Conservation (phyloP, 1,284 basidiomycete species). For the Puccinia polysora region DNA sequence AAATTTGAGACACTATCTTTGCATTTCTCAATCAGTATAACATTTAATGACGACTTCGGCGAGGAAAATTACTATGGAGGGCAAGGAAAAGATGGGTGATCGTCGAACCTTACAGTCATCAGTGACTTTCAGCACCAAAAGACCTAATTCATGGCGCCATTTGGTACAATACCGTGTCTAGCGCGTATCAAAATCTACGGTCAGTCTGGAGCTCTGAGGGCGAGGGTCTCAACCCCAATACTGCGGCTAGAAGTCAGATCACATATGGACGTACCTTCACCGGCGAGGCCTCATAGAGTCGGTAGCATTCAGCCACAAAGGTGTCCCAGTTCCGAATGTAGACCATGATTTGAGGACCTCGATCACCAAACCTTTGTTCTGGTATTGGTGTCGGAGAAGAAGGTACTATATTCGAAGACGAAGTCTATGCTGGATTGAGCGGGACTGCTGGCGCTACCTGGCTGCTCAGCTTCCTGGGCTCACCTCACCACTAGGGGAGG, state of each 20-base stretch:
- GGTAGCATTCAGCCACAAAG: slow-evolving; percentile 5
- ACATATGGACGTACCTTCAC: slow-evolving; percentile 1
- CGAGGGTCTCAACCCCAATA: too few species aligned
- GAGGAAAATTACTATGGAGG: not conserved
- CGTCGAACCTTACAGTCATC: slow-evolving; percentile 22
- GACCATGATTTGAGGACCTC: slow-evolving; percentile 3
- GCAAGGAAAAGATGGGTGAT: not conserved
- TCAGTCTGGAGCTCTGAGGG: too few species aligned
- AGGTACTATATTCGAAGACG: too few species aligned
- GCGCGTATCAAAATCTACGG: not conserved
- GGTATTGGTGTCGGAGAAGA: too few species aligned
- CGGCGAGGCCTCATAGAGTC: slow-evolving; percentile 2
- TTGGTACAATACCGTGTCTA: slow-evolving; percentile 30
- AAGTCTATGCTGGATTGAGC: too few species aligned
- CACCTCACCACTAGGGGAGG: too few species aligned
- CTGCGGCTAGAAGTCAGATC: too few species aligned
- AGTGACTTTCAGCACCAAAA: slow-evolving; percentile 25
- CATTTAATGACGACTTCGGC: not conserved
- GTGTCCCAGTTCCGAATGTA: slow-evolving; percentile 15
- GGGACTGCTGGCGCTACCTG: too few species aligned
- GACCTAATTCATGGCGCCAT: slow-evolving; percentile 15
- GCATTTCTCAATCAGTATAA: not conserved
- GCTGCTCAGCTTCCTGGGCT: too few species aligned
- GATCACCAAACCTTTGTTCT: not conserved
- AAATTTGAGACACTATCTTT: slow-evolving; percentile 23